Percentiles rank a stretch among this genome's conserved stretches.
phyloP scores from a whole-genome alignment of 139 green algal species.

The Coelastrella sp. region DNA sequence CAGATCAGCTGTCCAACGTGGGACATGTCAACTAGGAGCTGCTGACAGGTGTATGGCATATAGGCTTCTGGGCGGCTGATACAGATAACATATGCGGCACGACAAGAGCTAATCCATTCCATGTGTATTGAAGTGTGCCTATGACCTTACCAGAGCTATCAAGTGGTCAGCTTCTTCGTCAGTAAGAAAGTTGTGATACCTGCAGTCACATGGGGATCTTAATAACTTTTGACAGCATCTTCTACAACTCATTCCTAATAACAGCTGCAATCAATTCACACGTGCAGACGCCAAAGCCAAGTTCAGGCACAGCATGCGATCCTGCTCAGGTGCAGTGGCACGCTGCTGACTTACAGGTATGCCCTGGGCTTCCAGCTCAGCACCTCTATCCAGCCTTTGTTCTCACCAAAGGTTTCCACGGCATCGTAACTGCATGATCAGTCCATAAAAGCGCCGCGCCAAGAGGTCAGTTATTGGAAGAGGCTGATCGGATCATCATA shows the following conservation, averaged over 20 bases:
- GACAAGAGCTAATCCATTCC: too few species aligned
- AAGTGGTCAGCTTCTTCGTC: slow-evolving; percentile 38
- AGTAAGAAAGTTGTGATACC: slow-evolving; percentile 38
- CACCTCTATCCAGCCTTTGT: slow-evolving; percentile 14
- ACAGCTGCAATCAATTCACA: background rate
- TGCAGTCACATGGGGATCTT: too few species aligned
- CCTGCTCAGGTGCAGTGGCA: background rate
- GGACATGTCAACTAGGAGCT: background rate
- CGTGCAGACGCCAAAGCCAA: background rate
- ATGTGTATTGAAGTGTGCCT: too few species aligned
- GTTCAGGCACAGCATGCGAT: background rate
- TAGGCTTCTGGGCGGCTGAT: too few species aligned
- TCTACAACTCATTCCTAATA: too few species aligned
- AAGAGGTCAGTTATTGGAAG: background rate
- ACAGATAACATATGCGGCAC: too few species aligned
- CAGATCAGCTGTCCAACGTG: too few species aligned
- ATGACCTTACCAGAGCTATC: slow-evolving; percentile 23
- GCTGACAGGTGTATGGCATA: too few species aligned
- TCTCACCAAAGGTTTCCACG: slow-evolving; percentile 3
- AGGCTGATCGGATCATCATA: background rate
- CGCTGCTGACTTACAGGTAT: slow-evolving; percentile 19
- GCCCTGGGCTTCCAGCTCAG: slow-evolving; percentile 38
- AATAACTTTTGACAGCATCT: too few species aligned
- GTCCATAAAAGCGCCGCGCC: background rate
- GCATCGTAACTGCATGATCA: background rate